These are phyloP conservation scores for Phaffia australis DNA, from an alignment of 768 basidiomycete species.

Conservation along the genomic window DNA sequence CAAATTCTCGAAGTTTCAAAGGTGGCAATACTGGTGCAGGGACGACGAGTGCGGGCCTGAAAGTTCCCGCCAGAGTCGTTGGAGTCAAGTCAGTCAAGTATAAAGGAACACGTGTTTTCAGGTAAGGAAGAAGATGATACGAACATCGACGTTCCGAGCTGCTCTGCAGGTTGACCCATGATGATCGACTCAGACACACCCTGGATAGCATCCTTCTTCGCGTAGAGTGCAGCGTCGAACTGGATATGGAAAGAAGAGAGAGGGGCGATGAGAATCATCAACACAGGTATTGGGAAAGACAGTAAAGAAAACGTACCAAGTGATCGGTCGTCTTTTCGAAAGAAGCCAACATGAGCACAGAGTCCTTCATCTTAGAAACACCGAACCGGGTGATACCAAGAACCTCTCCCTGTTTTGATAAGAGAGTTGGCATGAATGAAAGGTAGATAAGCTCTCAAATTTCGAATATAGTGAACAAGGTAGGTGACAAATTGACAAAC, in stretches of 20 bases:
- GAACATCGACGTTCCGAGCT: conserved; percentile 87
- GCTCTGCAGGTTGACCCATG: conserved; percentile 92
- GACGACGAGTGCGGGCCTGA: conserved; percentile 21
- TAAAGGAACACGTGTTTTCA: too few species aligned
- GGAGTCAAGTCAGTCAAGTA: background rate
- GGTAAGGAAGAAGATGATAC: background rate
- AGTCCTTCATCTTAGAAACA: conserved; percentile 97
- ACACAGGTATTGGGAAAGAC: too few species aligned
- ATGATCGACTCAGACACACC: conserved; percentile 99
- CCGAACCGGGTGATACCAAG: conserved; percentile 97
- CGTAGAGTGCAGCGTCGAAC: conserved; percentile 92
- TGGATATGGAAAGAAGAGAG: conserved; percentile 14
- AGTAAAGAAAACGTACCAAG: conserved; percentile 40
- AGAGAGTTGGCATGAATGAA: background rate
- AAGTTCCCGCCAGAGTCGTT: too few species aligned
- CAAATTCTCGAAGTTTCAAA: conserved; percentile 14
- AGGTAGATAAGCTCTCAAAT: background rate
- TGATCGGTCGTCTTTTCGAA: conserved; percentile 99
- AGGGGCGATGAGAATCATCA: background rate
- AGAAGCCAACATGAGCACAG: conserved; percentile 91
- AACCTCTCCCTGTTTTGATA: conserved; percentile 65
- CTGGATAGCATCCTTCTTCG: conserved; percentile 86
- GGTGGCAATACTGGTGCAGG: conserved; percentile 17
- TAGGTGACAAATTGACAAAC: conserved; percentile 39
- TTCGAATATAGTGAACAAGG: background rate